Percentiles rank a stretch among this genome's conserved stretches.
These are phyloP conservation scores for Tolypocladium endophyticum DNA, from an alignment of 2,329 filamentous ascomycete genomes.

Conservation along the genomic window DNA sequence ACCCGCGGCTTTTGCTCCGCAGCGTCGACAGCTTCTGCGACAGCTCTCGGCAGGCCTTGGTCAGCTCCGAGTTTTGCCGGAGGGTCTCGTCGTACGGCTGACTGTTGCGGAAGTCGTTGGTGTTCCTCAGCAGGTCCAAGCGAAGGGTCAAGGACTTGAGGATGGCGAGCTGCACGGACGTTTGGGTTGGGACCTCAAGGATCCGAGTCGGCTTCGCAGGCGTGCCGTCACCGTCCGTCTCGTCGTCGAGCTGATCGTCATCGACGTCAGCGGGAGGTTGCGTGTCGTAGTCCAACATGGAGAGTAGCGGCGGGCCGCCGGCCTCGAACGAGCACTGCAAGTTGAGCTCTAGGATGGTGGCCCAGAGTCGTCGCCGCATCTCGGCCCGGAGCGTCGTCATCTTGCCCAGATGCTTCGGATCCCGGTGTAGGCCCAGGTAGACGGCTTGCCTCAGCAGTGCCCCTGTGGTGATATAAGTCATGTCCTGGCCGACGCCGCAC, in stretches of 20 bases:
- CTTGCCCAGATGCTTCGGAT: slow-evolving; percentile 37
- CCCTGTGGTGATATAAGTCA: slow-evolving; percentile 42
- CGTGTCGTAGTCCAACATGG: slow-evolving; percentile 37
- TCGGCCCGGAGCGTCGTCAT: slow-evolving; percentile 39
- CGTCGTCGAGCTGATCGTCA: slow-evolving; percentile 37
- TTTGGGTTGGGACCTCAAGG: slow-evolving; percentile 25
- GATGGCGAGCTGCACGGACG: slow-evolving; percentile 37
- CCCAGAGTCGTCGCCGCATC: slow-evolving; percentile 46
- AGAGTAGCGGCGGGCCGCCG: slow-evolving; percentile 38
- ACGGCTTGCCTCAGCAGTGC: slow-evolving; percentile 42
- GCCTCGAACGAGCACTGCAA: slow-evolving; percentile 39
- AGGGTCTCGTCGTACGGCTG: slow-evolving; percentile 37
- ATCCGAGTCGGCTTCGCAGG: slow-evolving; percentile 3
- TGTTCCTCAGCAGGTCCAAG: slow-evolving; percentile 29
- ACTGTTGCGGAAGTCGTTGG: slow-evolving; percentile 34
- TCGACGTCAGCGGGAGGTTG: slow-evolving; percentile 38
- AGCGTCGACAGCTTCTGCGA: slow-evolving; percentile 23
- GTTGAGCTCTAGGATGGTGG: slow-evolving; percentile 43
- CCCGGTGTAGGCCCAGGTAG: slow-evolving; percentile 47
- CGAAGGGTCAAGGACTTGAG: slow-evolving; percentile 31
- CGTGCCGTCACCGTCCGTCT: slow-evolving; percentile 13
- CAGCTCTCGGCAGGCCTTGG: slow-evolving; percentile 22
- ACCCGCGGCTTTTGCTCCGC: slow-evolving; percentile 13
- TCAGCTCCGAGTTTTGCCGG: slow-evolving; percentile 33
- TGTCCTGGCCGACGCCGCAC: slow-evolving; percentile 35